Evolutionary conservation across 2,329 filamentous ascomycete genomes (phyloP), one percentile per base, ranked within the genome.

Genomic region (Truncatella angustata): DNA sequence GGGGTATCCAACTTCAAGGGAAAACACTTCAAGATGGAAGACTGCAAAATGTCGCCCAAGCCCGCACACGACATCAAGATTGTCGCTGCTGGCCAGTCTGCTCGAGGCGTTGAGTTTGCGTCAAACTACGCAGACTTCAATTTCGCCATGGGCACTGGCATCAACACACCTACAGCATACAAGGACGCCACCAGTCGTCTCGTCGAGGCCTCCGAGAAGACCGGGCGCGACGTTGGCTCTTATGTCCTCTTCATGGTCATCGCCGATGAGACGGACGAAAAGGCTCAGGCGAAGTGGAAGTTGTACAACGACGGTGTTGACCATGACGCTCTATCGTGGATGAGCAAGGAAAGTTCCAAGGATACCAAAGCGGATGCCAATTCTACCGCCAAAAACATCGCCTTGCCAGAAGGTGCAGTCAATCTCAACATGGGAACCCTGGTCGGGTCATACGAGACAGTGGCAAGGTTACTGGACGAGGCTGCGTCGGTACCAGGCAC

Each of bases 231-330:
- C 39, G 65, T 68, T 14, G 64, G 66, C 43, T 63, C 62, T n/a
- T 68, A 66, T 52, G 61, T 65, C 2, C 55, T 69, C 3, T 68
- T 68, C 49, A 68, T 66, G 63, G 39, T 67, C 21, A 67, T 67
- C 43, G 61, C 65, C 14, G 66, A 65, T 20, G 64, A 65, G 39
- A 68, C 63, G 14, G 60, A 67, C 43, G 61, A 64, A 53, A 53
- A 50, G 7, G 65, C 64, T 5, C 55, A 61, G 51, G 61, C 57
- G 5, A 68, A 66, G 51, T 68, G 65, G 66, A 58, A 64, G 49
- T 50, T 58, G n/a, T 67, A 67, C 51, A 63, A 58, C 28, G 65
- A 66, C 4, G 66, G 66, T 7, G 59, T 56, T 4, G 66, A 68
- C 52, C 54, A 56, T 6, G 65, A 66, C 26, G 66, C 66, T 9